Evolutionary conservation across 352 stramenopile genomes (phyloP).

Genomic region (Pythium volutum): DNA sequence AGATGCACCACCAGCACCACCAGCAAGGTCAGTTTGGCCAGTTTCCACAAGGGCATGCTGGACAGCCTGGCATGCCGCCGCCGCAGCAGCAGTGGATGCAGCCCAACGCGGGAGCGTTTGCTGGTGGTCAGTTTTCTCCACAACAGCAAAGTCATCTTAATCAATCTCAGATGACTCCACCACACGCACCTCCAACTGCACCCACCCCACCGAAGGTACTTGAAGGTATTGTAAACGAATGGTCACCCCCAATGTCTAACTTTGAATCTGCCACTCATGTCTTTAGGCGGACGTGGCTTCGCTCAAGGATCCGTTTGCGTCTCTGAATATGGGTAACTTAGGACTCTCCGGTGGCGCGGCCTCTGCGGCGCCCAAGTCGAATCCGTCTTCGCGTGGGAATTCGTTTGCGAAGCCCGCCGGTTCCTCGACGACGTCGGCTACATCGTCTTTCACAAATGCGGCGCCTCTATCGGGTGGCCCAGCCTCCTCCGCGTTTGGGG

Average conservation of each 20-base stretch:
- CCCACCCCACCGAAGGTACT: slow-evolving; percentile 44
- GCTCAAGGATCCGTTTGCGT: slow-evolving; percentile 72
- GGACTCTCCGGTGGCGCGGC: slow-evolving; percentile 32
- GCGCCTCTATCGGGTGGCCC: slow-evolving; percentile 15
- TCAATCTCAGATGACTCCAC: slow-evolving; percentile 7
- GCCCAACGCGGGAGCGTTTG: background rate
- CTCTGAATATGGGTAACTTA: slow-evolving; percentile 57
- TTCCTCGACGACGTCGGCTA: slow-evolving; percentile 14
- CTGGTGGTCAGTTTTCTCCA: slow-evolving; percentile 27
- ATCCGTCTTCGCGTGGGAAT: slow-evolving; percentile 27
- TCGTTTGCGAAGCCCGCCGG: slow-evolving; percentile 29
- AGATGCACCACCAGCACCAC: slow-evolving; percentile 21
- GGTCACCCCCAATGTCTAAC: no score
- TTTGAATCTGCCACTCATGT: background rate
- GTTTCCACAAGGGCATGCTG: slow-evolving; percentile 20
- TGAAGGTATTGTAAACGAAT: no score
- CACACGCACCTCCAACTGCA: slow-evolving; percentile 20
- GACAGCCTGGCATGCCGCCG: slow-evolving; percentile 20
- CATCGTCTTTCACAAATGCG: slow-evolving; percentile 19
- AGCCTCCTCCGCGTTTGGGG: slow-evolving; percentile 6
- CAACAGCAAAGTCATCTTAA: slow-evolving; percentile 12
- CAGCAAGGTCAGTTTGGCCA: slow-evolving; percentile 23
- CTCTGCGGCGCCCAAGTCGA: slow-evolving; percentile 22
- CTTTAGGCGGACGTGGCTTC: slow-evolving; percentile 30
- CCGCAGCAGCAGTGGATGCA: slow-evolving; percentile 34